Evolutionary conservation across 768 basidiomycete genomes (phyloP).

Genomic region (Psilocybe subaeruginosa): DNA sequence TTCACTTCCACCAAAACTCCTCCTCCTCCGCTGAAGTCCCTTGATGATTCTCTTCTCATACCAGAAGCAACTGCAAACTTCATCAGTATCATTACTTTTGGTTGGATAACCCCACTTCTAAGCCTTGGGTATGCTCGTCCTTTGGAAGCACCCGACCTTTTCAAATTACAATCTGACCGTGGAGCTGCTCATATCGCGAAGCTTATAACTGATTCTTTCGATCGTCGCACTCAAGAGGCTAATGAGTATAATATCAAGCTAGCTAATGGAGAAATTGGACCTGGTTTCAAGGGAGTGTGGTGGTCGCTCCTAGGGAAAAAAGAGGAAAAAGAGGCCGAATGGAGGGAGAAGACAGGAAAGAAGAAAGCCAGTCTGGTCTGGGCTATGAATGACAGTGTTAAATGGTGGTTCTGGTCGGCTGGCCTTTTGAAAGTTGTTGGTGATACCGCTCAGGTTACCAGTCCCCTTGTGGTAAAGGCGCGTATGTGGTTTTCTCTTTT

Average conservation of each 20-base stretch:
- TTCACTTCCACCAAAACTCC: slow-evolving; percentile 43
- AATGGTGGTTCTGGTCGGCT: slow-evolving; percentile 77
- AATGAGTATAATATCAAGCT: slow-evolving; percentile 73
- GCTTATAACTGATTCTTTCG: slow-evolving; percentile 67
- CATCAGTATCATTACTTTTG: slow-evolving; percentile 64
- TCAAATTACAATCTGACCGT: slow-evolving; percentile 72
- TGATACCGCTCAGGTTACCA: slow-evolving; percentile 74
- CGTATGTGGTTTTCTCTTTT: slow-evolving; percentile 11
- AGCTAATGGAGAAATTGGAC: slow-evolving; percentile 61
- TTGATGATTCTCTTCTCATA: slow-evolving; percentile 62
- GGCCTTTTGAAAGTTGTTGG: slow-evolving; percentile 63
- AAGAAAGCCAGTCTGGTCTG: slow-evolving; percentile 61
- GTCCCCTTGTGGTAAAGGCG: slow-evolving; percentile 80
- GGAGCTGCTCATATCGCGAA: slow-evolving; percentile 63
- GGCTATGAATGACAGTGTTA: slow-evolving; percentile 77
- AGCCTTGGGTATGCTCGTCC: slow-evolving; percentile 79
- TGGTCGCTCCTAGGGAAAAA: slow-evolving; percentile 63
- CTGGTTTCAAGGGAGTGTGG: slow-evolving; percentile 54
- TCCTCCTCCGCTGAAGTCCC: slow-evolving; percentile 49
- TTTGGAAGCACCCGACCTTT: slow-evolving; percentile 80
- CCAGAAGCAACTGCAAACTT: slow-evolving; percentile 71
- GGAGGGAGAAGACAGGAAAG: slow-evolving; percentile 66
- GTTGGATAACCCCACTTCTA: slow-evolving; percentile 78
- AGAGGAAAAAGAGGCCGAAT: slow-evolving; percentile 57
- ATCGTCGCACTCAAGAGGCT: slow-evolving; percentile 55